Evolutionary conservation across 1,284 basidiomycete species (phyloP).

Genomic region (Ustilago lituana): DNA sequence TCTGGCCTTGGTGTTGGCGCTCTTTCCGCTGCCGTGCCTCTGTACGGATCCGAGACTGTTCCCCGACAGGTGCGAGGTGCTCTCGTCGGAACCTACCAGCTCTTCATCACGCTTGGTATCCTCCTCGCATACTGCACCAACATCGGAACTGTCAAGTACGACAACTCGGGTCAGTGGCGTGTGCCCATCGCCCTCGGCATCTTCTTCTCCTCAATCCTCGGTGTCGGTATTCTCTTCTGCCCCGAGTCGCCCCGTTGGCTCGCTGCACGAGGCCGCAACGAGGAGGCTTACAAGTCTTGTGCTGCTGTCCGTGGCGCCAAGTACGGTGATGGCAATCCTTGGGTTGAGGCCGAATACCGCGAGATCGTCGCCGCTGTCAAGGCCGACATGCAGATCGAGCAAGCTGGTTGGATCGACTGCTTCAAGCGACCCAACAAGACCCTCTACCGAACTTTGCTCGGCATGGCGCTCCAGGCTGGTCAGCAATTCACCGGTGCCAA

Average conservation of each 20-base stretch:
- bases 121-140: slow-evolving; percentile 74
- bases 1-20: slow-evolving; percentile 71
- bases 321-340: slow-evolving; percentile 56
- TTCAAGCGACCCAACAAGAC: slow-evolving; percentile 58
- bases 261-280: slow-evolving; percentile 70
- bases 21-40: slow-evolving; percentile 75
- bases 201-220: slow-evolving; percentile 76
- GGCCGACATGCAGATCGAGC: slow-evolving; percentile 30
- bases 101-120: slow-evolving; percentile 71
- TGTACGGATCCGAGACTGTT: slow-evolving; percentile 80
- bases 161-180: slow-evolving; percentile 73
- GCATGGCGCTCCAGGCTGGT: slow-evolving; percentile 77
- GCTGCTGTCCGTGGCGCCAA: slow-evolving; percentile 73
- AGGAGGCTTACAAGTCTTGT: slow-evolving; percentile 72
- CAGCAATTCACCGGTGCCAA: slow-evolving; percentile 79
- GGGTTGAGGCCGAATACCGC: slow-evolving; percentile 61
- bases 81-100: slow-evolving; percentile 75
- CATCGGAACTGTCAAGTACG: slow-evolving; percentile 59
- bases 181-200: slow-evolving; percentile 78
- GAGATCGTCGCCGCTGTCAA: slow-evolving; percentile 60
- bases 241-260: slow-evolving; percentile 80
- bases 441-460: slow-evolving; percentile 66
- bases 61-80: slow-evolving; percentile 81
- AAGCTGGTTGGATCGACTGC: slow-evolving; percentile 60
- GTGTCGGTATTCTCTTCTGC: slow-evolving; percentile 78